Evolutionary conservation across 2,329 filamentous ascomycete species (phyloP).

Genomic region (Fusarium cicatricum): DNA sequence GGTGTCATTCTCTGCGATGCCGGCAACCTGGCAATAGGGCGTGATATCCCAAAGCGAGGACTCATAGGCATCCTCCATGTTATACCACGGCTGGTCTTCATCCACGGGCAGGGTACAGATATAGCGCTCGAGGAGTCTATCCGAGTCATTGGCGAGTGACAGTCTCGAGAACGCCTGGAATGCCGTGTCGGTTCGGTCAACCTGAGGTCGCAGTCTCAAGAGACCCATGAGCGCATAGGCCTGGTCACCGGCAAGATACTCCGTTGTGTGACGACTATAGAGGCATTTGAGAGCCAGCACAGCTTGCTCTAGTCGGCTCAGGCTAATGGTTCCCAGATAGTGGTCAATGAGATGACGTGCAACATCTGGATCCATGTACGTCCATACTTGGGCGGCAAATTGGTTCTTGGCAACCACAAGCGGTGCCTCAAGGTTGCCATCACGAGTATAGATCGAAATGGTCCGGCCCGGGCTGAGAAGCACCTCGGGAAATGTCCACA

Average conservation of each 20-base stretch:
- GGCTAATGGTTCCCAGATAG: constrained; percentile 43
- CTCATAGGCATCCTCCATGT: constrained; percentile 46
- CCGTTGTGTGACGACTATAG: constrained; percentile 37
- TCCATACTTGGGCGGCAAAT: constrained; percentile 45
- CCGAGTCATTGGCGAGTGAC: constrained; percentile 48
- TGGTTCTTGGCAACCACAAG: constrained; percentile 44
- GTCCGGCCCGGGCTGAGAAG: constrained; percentile 38
- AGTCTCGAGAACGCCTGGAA: constrained; percentile 50
- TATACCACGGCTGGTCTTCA: constrained; percentile 40
- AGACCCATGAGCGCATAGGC: constrained; percentile 51
- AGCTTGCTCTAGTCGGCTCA: constrained; percentile 47
- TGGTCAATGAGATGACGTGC: constrained; percentile 48
- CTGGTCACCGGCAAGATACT: constrained; percentile 43
- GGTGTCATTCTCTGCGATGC: constrained; percentile 46
- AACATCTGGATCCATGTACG: constrained; percentile 37
- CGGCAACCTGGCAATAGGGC: constrained; percentile 46
- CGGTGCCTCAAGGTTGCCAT: constrained; percentile 29
- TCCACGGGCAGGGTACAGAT: constrained; percentile 42
- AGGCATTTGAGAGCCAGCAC: constrained; percentile 45
- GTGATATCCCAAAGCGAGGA: constrained; percentile 47
- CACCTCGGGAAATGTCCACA: constrained; percentile 43
- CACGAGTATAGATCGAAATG: constrained; percentile 39
- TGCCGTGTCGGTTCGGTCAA: constrained; percentile 45
- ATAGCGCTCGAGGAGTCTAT: constrained; percentile 46
- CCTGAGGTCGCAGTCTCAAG: constrained; percentile 43